Percentiles rank a stretch among this genome's conserved stretches.
Evolutionary conservation across 1,284 basidiomycete species (phyloP).

Genomic region (Peniophora sp.): DNA sequence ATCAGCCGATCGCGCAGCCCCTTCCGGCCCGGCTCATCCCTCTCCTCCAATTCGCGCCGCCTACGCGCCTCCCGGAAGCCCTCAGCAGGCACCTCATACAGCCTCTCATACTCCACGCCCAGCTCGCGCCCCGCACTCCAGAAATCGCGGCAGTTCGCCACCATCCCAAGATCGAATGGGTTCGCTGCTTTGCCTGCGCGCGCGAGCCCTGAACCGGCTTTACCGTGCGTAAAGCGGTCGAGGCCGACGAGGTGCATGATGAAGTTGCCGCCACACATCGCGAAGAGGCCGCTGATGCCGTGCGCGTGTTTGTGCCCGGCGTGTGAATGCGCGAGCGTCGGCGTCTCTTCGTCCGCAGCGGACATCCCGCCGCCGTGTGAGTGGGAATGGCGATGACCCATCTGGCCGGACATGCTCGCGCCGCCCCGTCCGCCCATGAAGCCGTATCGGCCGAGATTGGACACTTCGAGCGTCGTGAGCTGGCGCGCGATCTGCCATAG

Average conservation of each 20-base stretch:
- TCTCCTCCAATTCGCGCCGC: conserved; percentile 49
- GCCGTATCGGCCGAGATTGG: conserved; percentile 90
- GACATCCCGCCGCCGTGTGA: conserved; percentile 20
- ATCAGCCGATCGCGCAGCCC: conserved; percentile 37
- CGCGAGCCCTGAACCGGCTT: conserved; percentile 78
- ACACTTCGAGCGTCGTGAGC: conserved; percentile 95
- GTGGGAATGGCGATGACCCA: conserved; percentile 53
- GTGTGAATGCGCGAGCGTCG: conserved; percentile 12
- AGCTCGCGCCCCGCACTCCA: conserved; percentile 84
- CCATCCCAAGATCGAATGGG: conserved; percentile 85
- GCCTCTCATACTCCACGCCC: conserved; percentile 80
- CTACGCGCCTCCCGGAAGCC: conserved; percentile 70
- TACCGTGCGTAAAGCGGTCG: conserved; percentile 88
- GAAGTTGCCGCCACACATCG: conserved; percentile 47
- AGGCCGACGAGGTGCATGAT: conserved; percentile 86
- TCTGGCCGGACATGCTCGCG: conserved; percentile 53
- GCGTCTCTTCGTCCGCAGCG: conserved; percentile 11
- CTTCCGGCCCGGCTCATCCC: conserved; percentile 34
- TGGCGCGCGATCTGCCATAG: conserved; percentile 89
- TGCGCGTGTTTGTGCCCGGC: conserved; percentile 14
- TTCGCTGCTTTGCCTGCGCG: conserved; percentile 65
- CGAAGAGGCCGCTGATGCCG: conserved; percentile 25
- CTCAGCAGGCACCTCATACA: conserved; percentile 87
- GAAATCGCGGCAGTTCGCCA: conserved; percentile 91
- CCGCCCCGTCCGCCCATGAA: conserved; percentile 95